A percentile compares a stretch with the other conserved stretches of the same genome.
Conservation (phyloP, 352 stramenopile genomes). For the Detonula confervacea region DNA sequence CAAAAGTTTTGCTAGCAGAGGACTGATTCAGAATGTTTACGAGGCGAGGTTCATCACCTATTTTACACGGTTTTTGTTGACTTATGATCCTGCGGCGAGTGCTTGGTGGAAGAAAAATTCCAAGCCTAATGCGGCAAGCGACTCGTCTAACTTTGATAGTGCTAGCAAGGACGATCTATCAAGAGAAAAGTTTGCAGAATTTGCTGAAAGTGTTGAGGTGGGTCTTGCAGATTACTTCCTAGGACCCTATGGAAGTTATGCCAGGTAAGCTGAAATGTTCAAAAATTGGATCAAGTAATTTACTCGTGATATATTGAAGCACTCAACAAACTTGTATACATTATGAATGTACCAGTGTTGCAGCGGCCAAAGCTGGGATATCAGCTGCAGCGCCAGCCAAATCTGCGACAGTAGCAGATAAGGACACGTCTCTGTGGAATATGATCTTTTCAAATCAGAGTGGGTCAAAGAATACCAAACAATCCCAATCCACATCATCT, state of each 20-base stretch:
- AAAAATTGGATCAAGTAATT: no score
- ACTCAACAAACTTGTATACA: no score
- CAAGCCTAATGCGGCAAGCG: constrained; percentile 17
- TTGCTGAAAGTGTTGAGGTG: constrained; percentile 83
- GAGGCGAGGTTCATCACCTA: constrained; percentile 83
- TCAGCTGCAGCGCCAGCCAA: constrained; percentile 57
- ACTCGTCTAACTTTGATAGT: constrained; percentile 8
- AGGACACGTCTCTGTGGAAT: constrained; percentile 22
- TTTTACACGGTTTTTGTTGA: constrained; percentile 81
- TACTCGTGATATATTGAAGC: no score
- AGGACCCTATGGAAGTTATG: constrained; percentile 82
- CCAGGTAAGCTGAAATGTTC: no score
- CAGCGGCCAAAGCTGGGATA: constrained; percentile 74
- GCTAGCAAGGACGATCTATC: constrained; percentile 15
- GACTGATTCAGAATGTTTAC: constrained; percentile 80
- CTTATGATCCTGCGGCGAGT: constrained; percentile 78
- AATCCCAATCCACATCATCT: constrained; percentile 6
- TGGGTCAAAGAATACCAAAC: constrained; percentile 11
- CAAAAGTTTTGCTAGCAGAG: constrained; percentile 42
- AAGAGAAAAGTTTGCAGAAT: constrained; percentile 76
- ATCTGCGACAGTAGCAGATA: constrained; percentile 32
- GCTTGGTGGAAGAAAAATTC: constrained; percentile 73
- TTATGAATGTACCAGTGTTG: no score
- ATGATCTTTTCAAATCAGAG: constrained; percentile 24
- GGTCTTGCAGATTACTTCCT: constrained; percentile 82